Base-by-base conservation (phyloP, 2,329 filamentous ascomycete genomes). In the Phaeosphaeria sp. region DNA sequence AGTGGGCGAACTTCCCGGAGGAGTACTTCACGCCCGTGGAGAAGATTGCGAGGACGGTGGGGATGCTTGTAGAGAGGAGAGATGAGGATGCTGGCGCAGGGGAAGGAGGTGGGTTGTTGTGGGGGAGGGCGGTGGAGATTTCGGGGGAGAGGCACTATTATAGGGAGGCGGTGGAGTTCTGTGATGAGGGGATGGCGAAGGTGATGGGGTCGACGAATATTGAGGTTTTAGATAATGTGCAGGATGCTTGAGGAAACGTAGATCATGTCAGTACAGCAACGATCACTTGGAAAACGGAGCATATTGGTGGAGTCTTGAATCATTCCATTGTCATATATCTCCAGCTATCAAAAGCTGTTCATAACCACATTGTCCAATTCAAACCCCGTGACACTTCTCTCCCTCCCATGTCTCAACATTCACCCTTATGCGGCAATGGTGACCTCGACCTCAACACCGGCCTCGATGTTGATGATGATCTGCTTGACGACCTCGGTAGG, bases 401-500 rank as follows among this genome's bases (percentile, higher is more conserved):
- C 25, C 25, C 51, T 61, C 43, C 54, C 56, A 61, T 63, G 46
- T 65, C 54, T 62, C 54, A 52, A 50, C 48, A 9, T 48, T 54
- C 41, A 64, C 68, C 49, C 59, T 73, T 90, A 92, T 80, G 91
- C 90, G 79, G 91, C 91, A 79, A 95, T 95, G 80, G 91, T 95
- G 75, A 95, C 91, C 87, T 95, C 91, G 73, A 95, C 91, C 87
- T 95, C 91, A 78, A 95, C 91, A 85, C 91, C 91, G 69, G 91
- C 91, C 85, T 95, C 91, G 81, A 95, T 95, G 86, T 95, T 96
- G 86, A 95, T 90, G 80, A 95, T 95, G 86, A 95, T 93, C 84
- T 92, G 90, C 90, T 96, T 96, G 85, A 96, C 91, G 71, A 94
- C 90, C 89, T 99, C 95, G 77, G 95, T 99, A 65, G 95, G 95